Evolutionary conservation across 2,329 filamentous ascomycete species (phyloP), one percentile per base, ranked within the genome.

Genomic region (Pseudocercospora fuligena): DNA sequence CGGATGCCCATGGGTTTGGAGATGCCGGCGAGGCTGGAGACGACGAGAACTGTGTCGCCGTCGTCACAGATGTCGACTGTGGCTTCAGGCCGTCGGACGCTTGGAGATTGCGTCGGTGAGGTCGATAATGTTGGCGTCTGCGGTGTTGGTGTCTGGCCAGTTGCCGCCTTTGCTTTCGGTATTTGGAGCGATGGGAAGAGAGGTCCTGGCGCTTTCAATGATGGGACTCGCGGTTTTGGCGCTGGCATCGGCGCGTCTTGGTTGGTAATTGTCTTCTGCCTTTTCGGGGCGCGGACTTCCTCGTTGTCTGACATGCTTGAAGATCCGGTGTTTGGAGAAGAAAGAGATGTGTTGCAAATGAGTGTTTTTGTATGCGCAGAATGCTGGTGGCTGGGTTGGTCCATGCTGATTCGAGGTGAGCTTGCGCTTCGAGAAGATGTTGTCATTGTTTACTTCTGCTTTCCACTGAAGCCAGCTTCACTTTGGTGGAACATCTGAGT

Each of bases 1-100:
- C 70, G 73, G 49, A 75, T 65, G 57, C 69, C 69, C 21, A 69
- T 66, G 12, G 62, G 66, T 31, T 66, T 51, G 3, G 60, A n/a
- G 11, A 67, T 16, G 19, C 60, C 62, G 11, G 66, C 66, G 9
- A 69, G 56, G 29, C 64, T 47, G 16, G 60, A 56, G n/a, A 70
- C 66, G 16, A 70, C 64, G 23, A 72, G 59, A 12, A 70, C 29
- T 4, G 59, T 56, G 49, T 71, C 69, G 46, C 69, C 69, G 11
- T 66, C 66, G 29, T 12, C 21, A 21, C 61, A 65, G 31, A 69
- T 46, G 25, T 67, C 63, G 27, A 69, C 56, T 21, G 61, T 63
- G 47, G 58, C 60, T 16, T 54, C 46, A 2, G 63, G 66, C 3
- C 40, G 49, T 8, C 49, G 56, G 29, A 49, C 60, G 40, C 33